These are phyloP conservation scores for Salix viminalis DNA, from an alignment of 345 rosid genomes.

Conservation along the genomic window DNA sequence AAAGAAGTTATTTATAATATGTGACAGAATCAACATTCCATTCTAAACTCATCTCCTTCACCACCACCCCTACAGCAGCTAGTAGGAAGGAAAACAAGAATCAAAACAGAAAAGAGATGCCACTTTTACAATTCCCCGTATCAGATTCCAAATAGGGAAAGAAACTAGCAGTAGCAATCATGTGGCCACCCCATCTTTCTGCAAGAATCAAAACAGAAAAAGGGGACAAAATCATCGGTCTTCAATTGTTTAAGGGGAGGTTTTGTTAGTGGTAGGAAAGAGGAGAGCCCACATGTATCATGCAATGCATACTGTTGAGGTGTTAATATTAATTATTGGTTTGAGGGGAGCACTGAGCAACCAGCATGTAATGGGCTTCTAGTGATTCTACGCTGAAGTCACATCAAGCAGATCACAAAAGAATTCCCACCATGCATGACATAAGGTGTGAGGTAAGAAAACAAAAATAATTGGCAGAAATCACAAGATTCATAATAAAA, in stretches of 20 bases:
- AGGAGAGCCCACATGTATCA: conserved; percentile 21
- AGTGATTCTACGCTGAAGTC: conserved; percentile 13
- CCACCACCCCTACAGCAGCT: not conserved
- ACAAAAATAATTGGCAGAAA: conserved; percentile 4
- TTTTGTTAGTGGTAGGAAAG: conserved; percentile 23
- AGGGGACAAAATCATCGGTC: conserved; percentile 13
- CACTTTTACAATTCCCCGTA: conserved; percentile 18
- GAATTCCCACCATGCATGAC: conserved; percentile 6
- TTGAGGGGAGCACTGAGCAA: conserved; percentile 23
- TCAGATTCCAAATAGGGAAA: conserved; percentile 21
- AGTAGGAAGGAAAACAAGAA: not conserved
- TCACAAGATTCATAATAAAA: not conserved
- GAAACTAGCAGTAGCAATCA: conserved; percentile 18
- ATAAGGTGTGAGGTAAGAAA: conserved; percentile 14
- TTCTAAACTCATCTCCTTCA: too few relatives aligned
- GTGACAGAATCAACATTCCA: too few relatives aligned
- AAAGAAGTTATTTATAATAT: too few relatives aligned
- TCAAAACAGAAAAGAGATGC: not conserved
- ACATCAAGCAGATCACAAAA: conserved; percentile 12
- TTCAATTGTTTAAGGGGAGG: conserved; percentile 17
- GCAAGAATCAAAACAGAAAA: conserved; percentile 15
- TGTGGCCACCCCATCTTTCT: conserved; percentile 1
- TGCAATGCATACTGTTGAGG: conserved; percentile 7
- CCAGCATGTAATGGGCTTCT: conserved; percentile 14
- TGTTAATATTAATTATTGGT: not conserved